Base-by-base conservation (phyloP, 2,329 filamentous ascomycete species). In the Cordyceps tenuipes region DNA sequence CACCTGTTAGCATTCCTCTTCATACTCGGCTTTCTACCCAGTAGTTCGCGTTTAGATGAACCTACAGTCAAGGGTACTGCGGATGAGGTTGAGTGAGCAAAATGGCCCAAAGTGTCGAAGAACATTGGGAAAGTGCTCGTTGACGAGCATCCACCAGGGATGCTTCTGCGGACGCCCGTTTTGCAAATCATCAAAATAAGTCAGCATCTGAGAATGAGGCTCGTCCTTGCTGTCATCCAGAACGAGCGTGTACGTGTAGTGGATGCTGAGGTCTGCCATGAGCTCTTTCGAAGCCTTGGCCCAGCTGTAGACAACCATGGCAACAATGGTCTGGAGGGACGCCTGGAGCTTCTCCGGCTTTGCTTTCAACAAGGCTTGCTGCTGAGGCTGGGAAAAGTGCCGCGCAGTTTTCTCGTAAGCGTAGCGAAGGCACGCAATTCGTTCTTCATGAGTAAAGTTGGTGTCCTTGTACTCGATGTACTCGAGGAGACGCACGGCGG, bases 271-370 rank as follows among this genome's bases (percentile, higher is more conserved):
- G 39, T 62, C 64, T 10, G 63, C 64, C 63, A 64, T 64, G 46
- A 64, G 39, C 39, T 66, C 63, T 21, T 55, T 55, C n/a, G 55
- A 58, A 0, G 59, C 66, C 61, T 66, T 68, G 39, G 66, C 61
- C 51, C 69, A 67, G n/a, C 65, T 64, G 60, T 71, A 71, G 29
- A 67, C 67, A 10, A 67, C 67, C 29, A 71, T 63, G 61, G 67
- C 66, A 2, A 67, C 68, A 61, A 70, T 65, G 29, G 64, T 66
- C 44, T 60, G 63, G n/a, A 65, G 58, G 15, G 58, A 55, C 7
- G 62, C 61, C 29, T 63, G 57, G 29, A 64, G 41, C 23, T 55
- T 51, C 60, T 60, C 61, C 5, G 61, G 64, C 47, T 50, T 39
- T 15, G 61, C 59, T 17, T 62, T 62, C 8, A 65, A 31, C 10